Base-by-base conservation (phyloP, 345 rosid species). In the Turritis glabra region DNA sequence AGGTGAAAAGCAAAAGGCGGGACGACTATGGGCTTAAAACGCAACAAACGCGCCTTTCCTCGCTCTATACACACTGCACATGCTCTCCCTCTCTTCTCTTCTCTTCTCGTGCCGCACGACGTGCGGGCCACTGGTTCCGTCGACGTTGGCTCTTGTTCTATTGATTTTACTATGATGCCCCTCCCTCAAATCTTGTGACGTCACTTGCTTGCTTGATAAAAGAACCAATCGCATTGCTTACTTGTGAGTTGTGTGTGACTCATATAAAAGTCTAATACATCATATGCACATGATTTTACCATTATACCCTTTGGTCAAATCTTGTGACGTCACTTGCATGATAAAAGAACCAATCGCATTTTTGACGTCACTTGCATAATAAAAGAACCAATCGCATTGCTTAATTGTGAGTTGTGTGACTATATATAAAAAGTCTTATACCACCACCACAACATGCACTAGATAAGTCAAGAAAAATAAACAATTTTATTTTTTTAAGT, bases 1-100 rank as follows among this genome's bases (percentile, higher is more conserved):
- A 9, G 81, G 78, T 73, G 21, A 67, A 73, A 41, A 78, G 78
- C 74, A 67, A 78, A 78, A 73, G 81, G 81, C 81, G 81, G 81
- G 81, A 73, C n/a, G n/a, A n/a, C n/a, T 68, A 37, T 66, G 52
- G 53, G 53, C 53, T 21, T 21, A 62, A 58, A 29, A 64, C 80
- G 75, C 66, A 22, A 43, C 38, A 74, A 65, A 74, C 73, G 59
- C 71, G 72, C 71, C 52, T 60, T 60, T 53, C 59, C 53, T 61
- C 65, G 25, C 59, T 41, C 46, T 8, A n/a, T n/a, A 13, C 51
- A 7, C 10, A 0, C 25, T 3, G 29, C 35, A 17, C 22, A 56
- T 14, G 17, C 29, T 43, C 54, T 38, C 27, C 9, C 35, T 7
- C 3, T 3, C 3, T 37, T 11, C 41, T 8, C 10, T 2, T 35